Evolutionary conservation across 306 rosid species (phyloP), one percentile per base, ranked within the genome.

Genomic region (Dalbergia oliveri): DNA sequence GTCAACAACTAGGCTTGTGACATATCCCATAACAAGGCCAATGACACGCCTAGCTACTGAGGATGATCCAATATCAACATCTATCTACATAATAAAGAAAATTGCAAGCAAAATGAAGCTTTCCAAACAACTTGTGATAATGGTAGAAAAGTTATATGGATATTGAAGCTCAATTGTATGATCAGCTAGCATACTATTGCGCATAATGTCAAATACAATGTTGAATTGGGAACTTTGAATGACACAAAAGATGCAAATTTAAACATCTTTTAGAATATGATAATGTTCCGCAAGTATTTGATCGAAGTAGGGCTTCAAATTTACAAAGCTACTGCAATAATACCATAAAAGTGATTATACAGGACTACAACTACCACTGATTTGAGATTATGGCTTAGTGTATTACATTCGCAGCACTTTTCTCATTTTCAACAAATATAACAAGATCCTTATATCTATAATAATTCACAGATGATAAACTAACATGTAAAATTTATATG

Each of bases 41-140:
- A 94, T 81, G 39, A 94, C 97, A 84, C 99, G 79, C 82, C 93
- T 91, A 47, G 99, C 99, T 41, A 93, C 99, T 0, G 99, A 90
- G 12, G 99, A 94, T 73, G 99, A 94, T 82, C 99, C 99, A 83
- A 94, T 92, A 81, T 93, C 99, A 77, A 91, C 97, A 89, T 94
- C 97, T 69, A 92, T 92, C 99, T 94, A 97, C 88, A 87, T 23
- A 69, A 67, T 19, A 65, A 18, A 35, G 41, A 60, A 78, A 77
- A 50, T 41, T 66, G 4, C 16, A 13, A 58, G 87, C 18, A 59
- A 69, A 50, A 15, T 39, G 35, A 35, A 73, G 68, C 35, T 57
- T 41, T 39, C 8, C 47, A 44, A 23, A 63, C 8, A 35, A 76
- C 6, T 54, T 33, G 23, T 57, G n/a, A 45, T 4, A 26, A 51